These are phyloP conservation scores for Penicillium egyptiacum DNA, from an alignment of 495 filamentous ascomycete genomes.

Conservation along the genomic window DNA sequence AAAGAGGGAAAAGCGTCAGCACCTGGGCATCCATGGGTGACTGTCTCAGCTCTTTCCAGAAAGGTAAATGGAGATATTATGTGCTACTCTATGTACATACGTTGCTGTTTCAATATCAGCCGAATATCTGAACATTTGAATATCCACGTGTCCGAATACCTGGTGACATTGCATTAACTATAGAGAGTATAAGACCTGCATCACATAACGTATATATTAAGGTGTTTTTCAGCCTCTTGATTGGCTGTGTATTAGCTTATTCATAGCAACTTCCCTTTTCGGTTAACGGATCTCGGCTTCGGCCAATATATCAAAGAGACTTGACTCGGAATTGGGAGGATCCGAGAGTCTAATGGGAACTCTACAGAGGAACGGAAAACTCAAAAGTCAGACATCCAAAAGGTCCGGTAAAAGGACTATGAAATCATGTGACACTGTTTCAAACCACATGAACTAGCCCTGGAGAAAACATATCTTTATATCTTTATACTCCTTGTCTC, in stretches of 20 bases:
- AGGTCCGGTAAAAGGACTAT: neutral
- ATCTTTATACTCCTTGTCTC: neutral
- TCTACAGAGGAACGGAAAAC: neutral
- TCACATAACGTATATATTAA: neutral
- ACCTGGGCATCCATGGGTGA: neutral
- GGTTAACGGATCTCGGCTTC: slow-evolving; percentile 11
- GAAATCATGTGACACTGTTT: neutral
- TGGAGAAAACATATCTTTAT: no score
- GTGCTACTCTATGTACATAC: no score
- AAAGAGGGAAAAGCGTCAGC: neutral
- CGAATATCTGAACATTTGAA: neutral
- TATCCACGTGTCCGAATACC: no score
- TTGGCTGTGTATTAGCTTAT: neutral
- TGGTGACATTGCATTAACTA: neutral
- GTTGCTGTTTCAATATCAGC: neutral
- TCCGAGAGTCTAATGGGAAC: neutral
- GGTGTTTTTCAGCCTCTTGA: neutral
- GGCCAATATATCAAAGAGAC: neutral
- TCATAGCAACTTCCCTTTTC: neutral
- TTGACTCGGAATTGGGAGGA: neutral
- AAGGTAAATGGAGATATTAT: no score
- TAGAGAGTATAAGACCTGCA: neutral
- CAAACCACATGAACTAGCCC: no score
- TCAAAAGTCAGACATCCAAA: neutral
- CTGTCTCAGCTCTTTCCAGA: neutral